A percentile compares a stretch with the other conserved stretches of the same genome.
Evolutionary conservation across 2,329 filamentous ascomycete species (phyloP).

Genomic region (Exserohilum turcica): DNA sequence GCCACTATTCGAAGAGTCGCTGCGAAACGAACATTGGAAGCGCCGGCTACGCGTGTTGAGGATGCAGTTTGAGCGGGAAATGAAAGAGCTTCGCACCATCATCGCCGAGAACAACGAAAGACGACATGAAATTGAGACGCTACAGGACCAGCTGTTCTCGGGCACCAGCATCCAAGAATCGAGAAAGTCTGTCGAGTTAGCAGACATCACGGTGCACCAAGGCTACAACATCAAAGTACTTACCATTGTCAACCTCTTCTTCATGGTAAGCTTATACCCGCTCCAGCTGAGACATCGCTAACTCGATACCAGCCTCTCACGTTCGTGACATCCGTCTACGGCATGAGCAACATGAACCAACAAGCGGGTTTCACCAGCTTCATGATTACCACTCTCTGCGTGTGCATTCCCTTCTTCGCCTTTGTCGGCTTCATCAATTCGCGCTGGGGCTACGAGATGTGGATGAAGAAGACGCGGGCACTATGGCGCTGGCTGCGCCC

Average conservation of each 20-base stretch:
- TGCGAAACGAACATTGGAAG: conserved; percentile 56
- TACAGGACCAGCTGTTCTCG: conserved; percentile 67
- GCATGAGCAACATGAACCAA: conserved; percentile 55
- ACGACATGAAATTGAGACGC: conserved; percentile 60
- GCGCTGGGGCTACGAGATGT: conserved; percentile 47
- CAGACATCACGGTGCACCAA: conserved; percentile 59
- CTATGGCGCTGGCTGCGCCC: conserved; percentile 36
- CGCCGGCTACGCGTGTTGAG: conserved; percentile 55
- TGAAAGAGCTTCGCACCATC: conserved; percentile 56
- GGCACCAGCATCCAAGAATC: conserved; percentile 68
- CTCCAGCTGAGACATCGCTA: not conserved
- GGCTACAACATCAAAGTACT: conserved; percentile 65
- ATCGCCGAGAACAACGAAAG: conserved; percentile 60
- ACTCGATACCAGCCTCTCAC: conserved; percentile 56
- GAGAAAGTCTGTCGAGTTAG: conserved; percentile 62
- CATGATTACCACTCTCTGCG: conserved; percentile 48
- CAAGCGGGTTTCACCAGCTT: conserved; percentile 47
- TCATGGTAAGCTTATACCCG: conserved; percentile 47
- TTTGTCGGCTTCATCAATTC: conserved; percentile 54
- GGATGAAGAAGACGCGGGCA: conserved; percentile 38
- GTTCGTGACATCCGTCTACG: conserved; percentile 65
- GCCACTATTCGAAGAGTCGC: conserved; percentile 58
- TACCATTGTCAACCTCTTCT: conserved; percentile 66
- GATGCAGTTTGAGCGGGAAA: conserved; percentile 58
- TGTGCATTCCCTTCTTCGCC: conserved; percentile 55